These are phyloP conservation scores for Bipolaris zeicola DNA, from an alignment of 2,329 filamentous ascomycete genomes.

Conservation along the genomic window DNA sequence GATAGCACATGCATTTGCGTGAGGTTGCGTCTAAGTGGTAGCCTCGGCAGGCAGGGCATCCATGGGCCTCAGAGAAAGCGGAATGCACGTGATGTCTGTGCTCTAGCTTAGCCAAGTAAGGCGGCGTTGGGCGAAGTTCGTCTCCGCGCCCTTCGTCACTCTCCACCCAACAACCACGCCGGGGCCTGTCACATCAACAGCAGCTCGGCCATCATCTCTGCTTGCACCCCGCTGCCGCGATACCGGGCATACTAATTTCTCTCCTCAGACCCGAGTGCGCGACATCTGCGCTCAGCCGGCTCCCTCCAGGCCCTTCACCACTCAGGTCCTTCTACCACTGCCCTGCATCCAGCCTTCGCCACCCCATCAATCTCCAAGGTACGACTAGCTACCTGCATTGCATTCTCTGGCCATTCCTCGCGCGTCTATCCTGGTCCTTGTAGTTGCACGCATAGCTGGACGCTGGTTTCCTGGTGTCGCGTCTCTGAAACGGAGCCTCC, in stretches of 20 bases:
- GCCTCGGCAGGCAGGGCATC: constrained; percentile 8
- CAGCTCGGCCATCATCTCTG: constrained; percentile 28
- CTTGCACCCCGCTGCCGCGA: constrained; percentile 20
- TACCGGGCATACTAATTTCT: constrained; percentile 20
- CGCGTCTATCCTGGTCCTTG: constrained; percentile 32
- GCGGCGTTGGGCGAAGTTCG: constrained; percentile 18
- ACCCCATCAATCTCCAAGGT: constrained; percentile 31
- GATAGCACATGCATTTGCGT: not conserved
- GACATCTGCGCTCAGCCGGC: constrained; percentile 16
- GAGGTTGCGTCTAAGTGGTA: constrained; percentile 1
- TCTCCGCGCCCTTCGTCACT: constrained; percentile 21
- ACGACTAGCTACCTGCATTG: constrained; percentile 34
- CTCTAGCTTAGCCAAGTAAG: constrained; percentile 15
- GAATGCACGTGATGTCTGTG: constrained; percentile 19
- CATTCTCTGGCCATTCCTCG: constrained; percentile 26
- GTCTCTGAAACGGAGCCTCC: constrained; percentile 13
- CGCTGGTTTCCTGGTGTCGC: constrained; percentile 29
- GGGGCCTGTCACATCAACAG: constrained; percentile 26
- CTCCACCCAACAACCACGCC: constrained; percentile 26
- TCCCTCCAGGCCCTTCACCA: constrained; percentile 25
- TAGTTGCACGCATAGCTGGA: constrained; percentile 33
- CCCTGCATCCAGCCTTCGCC: constrained; percentile 22
- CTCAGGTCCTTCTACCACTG: constrained; percentile 27
- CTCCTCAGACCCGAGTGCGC: constrained; percentile 10
- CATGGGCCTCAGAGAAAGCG: not conserved